Conservation (phyloP, 495 filamentous ascomycete species). For the Penicillium coprophilum region DNA sequence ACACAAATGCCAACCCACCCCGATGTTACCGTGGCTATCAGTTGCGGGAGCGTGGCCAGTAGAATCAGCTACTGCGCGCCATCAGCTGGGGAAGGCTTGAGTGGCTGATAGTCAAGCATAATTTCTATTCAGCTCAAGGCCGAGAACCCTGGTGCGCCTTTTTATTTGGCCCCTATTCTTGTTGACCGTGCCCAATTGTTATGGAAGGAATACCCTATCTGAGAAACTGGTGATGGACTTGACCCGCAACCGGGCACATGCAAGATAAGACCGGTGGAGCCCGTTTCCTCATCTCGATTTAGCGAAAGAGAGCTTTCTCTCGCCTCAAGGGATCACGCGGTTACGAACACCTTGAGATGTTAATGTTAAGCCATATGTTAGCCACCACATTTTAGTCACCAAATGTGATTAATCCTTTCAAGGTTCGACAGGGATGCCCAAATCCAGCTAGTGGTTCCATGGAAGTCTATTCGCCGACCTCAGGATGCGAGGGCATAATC, state of each 20-base stretch:
- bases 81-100: conserved; percentile 12
- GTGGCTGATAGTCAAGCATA: conserved; percentile 17
- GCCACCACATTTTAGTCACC: neutral
- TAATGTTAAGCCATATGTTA: too few species aligned
- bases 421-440: neutral
- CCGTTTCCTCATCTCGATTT: neutral
- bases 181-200: neutral
- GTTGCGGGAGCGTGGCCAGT: conserved; percentile 22
- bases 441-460: neutral
- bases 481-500: neutral
- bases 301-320: neutral
- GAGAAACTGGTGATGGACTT: neutral
- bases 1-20: conserved; percentile 14
- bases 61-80: conserved; percentile 15
- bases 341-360: neutral
- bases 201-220: neutral
- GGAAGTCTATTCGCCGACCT: conserved; percentile 7
- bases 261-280: conserved; percentile 1
- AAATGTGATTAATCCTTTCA: conserved; percentile 1
- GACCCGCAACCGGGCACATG: neutral
- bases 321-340: neutral
- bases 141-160: conserved; percentile 3
- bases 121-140: neutral
- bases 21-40: conserved; percentile 30
- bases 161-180: neutral